Conservation (phyloP, 305 asterid genomes). For the Fraxinus paxiana region DNA sequence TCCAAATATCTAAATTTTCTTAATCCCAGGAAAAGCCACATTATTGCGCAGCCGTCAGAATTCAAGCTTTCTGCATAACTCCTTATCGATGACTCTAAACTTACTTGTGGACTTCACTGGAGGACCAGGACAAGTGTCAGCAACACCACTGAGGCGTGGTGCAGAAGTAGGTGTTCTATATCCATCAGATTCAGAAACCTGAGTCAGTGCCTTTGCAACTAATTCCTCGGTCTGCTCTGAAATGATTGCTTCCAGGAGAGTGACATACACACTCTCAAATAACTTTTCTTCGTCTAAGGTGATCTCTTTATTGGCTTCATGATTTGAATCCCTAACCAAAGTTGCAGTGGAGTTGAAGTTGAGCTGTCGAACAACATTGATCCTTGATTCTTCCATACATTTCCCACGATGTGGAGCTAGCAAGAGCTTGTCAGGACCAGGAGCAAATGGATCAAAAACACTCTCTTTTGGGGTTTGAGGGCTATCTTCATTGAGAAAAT, state of each 20-base stretch:
- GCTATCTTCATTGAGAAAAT: conserved; percentile 4
- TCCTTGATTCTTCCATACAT: conserved; percentile 13
- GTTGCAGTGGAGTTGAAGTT: conserved; percentile 16
- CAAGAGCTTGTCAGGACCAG: conserved; percentile 29
- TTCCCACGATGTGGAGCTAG: conserved; percentile 34
- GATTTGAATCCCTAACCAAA: neutral
- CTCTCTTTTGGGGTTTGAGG: conserved; percentile 31
- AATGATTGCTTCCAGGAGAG: conserved; percentile 36
- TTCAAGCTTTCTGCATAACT: conserved; percentile 49
- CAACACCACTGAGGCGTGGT: conserved; percentile 31
- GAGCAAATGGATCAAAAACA: conserved; percentile 43
- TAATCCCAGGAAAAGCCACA: neutral
- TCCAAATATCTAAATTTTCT: neutral
- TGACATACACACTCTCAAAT: conserved; percentile 29
- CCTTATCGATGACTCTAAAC: conserved; percentile 29
- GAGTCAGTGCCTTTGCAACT: conserved; percentile 3
- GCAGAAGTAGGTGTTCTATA: conserved; percentile 37
- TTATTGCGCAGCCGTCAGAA: conserved; percentile 23
- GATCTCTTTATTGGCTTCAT: neutral
- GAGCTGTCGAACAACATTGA: conserved; percentile 32
- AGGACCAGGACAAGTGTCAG: conserved; percentile 50
- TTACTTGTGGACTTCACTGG: conserved; percentile 34
- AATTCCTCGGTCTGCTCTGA: conserved; percentile 29
- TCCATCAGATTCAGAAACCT: conserved; percentile 28
- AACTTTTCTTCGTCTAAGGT: conserved; percentile 31